These are phyloP conservation scores for Phaseolus lunatus DNA, from an alignment of 306 rosid genomes.

Conservation along the genomic window DNA sequence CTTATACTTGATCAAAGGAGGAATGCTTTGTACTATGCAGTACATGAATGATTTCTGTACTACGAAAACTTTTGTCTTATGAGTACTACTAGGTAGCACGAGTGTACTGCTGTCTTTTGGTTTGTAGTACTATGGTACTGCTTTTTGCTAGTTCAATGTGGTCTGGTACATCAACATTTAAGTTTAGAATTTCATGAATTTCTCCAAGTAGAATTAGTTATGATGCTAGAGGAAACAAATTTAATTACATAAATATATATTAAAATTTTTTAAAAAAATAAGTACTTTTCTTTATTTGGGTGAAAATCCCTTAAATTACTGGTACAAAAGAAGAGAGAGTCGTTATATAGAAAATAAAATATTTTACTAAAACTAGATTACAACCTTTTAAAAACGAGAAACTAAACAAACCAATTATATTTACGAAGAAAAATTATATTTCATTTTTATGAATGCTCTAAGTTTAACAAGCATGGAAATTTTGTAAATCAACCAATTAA, in stretches of 20 bases:
- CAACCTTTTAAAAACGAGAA: background rate
- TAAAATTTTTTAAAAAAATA: too few relatives aligned
- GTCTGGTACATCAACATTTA: background rate
- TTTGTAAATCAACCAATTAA: background rate
- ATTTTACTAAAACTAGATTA: background rate
- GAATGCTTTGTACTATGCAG: conserved; percentile 39
- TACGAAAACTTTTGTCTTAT: conserved; percentile 21
- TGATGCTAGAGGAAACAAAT: too few relatives aligned
- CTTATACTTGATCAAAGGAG: conserved; percentile 35
- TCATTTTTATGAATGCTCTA: too few relatives aligned
- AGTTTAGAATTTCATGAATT: too few relatives aligned
- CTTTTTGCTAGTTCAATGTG: background rate
- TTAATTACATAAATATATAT: too few relatives aligned
- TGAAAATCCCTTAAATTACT: too few relatives aligned
- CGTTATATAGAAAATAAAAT: background rate
- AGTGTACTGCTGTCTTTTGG: conserved; percentile 41
- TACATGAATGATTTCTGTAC: conserved; percentile 47
- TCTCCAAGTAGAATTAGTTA: too few relatives aligned
- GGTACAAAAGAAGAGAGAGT: too few relatives aligned
- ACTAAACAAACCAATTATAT: background rate
- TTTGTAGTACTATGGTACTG: conserved; percentile 40
- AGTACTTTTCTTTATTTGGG: too few relatives aligned
- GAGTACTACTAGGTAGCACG: conserved; percentile 18
- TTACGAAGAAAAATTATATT: too few relatives aligned
- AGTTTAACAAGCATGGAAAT: background rate